phyloP scores from a whole-genome alignment of 805 yeast species.

The Pichia kluyveri region DNA sequence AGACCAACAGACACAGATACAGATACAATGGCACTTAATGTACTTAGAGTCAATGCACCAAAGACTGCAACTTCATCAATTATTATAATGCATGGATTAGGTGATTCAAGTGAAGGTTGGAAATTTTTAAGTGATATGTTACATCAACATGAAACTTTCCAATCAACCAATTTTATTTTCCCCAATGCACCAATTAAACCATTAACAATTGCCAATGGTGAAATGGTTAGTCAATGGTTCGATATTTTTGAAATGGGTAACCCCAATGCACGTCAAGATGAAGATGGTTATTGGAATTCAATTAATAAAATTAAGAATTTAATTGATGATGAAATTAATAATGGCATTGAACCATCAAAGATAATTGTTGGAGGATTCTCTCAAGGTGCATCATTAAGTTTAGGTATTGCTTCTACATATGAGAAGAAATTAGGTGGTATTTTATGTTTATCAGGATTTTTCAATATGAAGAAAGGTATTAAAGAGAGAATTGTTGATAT shows the following conservation, averaged over 20 bases:
- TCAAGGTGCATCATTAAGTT: conserved; percentile 82
- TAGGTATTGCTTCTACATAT: conserved; percentile 47
- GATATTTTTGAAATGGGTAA: conserved; percentile 55
- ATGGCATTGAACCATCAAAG: conserved; percentile 49
- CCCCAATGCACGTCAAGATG: conserved; percentile 38
- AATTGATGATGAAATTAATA: conserved; percentile 44
- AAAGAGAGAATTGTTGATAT: conserved; percentile 18
- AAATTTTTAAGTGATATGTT: conserved; percentile 64
- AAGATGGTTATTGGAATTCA: conserved; percentile 43
- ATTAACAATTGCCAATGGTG: conserved; percentile 59
- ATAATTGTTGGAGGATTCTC: conserved; percentile 93
- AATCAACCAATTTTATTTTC: conserved; percentile 64
- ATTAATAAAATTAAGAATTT: conserved; percentile 35
- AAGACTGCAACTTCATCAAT: conserved; percentile 50
- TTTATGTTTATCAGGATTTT: conserved; percentile 69
- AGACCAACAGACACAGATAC: too few relatives aligned
- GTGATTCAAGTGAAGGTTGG: conserved; percentile 91
- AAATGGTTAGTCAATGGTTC: conserved; percentile 78
- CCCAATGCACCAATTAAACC: conserved; percentile 82
- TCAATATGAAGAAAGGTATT: conserved; percentile 30
- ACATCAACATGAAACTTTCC: conserved; percentile 33
- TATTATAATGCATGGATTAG: conserved; percentile 82
- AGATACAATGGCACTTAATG: conserved; percentile 17
- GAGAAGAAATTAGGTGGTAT: conserved; percentile 71
- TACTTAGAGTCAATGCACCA: conserved; percentile 32